These are phyloP conservation scores for Penstemon eatonii DNA, from an alignment of 257 asterid genomes.

Conservation along the genomic window DNA sequence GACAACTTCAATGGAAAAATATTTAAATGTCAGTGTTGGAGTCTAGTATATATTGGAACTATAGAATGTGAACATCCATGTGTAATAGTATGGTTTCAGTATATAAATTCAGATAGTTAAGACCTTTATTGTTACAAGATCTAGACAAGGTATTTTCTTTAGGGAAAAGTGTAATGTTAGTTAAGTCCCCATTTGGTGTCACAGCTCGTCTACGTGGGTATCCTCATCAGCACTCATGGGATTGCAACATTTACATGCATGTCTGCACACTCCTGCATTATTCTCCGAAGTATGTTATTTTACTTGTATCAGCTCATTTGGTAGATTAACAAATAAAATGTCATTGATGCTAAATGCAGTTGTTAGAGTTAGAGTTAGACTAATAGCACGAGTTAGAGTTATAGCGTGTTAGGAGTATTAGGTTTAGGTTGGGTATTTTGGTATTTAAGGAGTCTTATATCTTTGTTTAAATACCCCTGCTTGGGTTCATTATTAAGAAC, in stretches of 20 bases:
- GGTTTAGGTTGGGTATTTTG: too few species aligned
- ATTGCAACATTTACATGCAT: not conserved
- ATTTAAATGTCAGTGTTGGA: not conserved
- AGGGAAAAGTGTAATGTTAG: too few species aligned
- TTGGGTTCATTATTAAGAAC: too few species aligned
- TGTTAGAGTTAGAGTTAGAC: too few species aligned
- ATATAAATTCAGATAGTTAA: not conserved
- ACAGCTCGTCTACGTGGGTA: conserved; percentile 1
- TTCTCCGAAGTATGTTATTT: not conserved
- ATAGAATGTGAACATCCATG: not conserved
- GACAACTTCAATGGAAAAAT: not conserved
- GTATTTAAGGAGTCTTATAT: too few species aligned
- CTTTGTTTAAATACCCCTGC: too few species aligned
- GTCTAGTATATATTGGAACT: not conserved
- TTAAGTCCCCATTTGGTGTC: not conserved
- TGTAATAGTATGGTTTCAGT: not conserved
- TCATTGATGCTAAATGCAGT: conserved; percentile 5
- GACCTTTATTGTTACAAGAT: not conserved
- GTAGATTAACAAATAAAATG: not conserved
- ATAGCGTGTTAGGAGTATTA: too few species aligned
- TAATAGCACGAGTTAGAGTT: too few species aligned
- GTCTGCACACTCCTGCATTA: not conserved
- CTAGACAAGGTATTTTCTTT: not conserved
- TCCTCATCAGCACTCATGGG: conserved; percentile 9
- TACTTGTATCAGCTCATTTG: not conserved